Percentiles rank a stretch among this genome's conserved stretches.
Conservation (phyloP, 176 grass and related monocot genomes). For the Ensete glaucum region DNA sequence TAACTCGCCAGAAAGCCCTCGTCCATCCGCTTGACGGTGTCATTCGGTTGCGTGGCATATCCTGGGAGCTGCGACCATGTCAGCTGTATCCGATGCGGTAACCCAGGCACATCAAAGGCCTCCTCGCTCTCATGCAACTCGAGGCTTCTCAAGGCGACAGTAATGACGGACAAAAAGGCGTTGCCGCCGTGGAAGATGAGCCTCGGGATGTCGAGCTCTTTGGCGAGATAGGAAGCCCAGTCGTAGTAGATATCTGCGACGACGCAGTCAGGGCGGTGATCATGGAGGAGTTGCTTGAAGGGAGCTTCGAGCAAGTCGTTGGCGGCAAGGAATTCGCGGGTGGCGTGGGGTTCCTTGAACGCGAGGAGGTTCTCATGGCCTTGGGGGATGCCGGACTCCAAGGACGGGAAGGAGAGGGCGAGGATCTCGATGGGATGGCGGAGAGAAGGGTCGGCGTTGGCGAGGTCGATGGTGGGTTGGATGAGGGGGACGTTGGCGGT, state of each 20-base stretch:
- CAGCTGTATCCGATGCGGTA: constrained; percentile 45
- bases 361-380: not conserved
- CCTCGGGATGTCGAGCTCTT: constrained; percentile 22
- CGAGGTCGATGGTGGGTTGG: constrained; percentile 27
- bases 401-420: constrained; percentile 28
- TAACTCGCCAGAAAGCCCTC: constrained; percentile 21
- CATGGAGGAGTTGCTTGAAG: constrained; percentile 6
- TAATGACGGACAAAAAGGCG: not conserved
- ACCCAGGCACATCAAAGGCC: constrained; percentile 13
- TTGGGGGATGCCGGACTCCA: constrained; percentile 12
- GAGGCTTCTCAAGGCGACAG: not conserved
- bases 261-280: constrained; percentile 8
- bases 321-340: not conserved
- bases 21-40: not conserved
- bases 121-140: not conserved
- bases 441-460: constrained; percentile 11
- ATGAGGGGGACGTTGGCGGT: constrained; percentile 23
- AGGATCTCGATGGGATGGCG: constrained; percentile 17
- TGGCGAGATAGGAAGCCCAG: constrained; percentile 19
- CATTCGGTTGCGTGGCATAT: not conserved
- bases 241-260: constrained; percentile 20
- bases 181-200: constrained; percentile 22
- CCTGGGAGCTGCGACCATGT: constrained; percentile 21
- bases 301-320: constrained; percentile 10
- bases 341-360: not conserved